Conservation (phyloP, 2,329 filamentous ascomycete species). For the Neofusicoccum ribis region DNA sequence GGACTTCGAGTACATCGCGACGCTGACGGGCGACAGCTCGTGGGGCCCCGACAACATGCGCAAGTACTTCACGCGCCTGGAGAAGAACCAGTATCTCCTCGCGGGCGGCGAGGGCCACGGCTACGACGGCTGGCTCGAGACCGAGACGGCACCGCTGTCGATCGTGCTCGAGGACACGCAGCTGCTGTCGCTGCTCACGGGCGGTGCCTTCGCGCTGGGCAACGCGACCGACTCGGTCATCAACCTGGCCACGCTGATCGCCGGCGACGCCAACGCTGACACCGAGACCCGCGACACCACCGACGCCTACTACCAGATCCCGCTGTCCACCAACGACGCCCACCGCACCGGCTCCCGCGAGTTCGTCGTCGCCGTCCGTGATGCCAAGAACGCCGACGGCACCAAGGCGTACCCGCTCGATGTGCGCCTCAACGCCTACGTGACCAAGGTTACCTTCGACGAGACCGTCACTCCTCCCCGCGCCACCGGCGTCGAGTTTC, state of each 20-base stretch:
- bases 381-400: constrained; percentile 52
- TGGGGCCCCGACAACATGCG: constrained; percentile 62
- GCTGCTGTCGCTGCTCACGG: constrained; percentile 53
- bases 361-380: constrained; percentile 54
- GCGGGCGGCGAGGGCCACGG: constrained; percentile 53
- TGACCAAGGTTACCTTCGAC: constrained; percentile 66
- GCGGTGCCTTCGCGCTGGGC: constrained; percentile 54
- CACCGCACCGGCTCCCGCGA: constrained; percentile 58
- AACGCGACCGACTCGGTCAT: constrained; percentile 36
- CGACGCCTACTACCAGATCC: constrained; percentile 59
- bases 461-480: constrained; percentile 60
- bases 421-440: constrained; percentile 61
- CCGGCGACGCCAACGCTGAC: constrained; percentile 54
- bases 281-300: constrained; percentile 46
- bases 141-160: constrained; percentile 41
- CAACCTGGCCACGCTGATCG: constrained; percentile 47
- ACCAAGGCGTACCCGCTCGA: constrained; percentile 58
- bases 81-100: constrained; percentile 55
- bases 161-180: constrained; percentile 55
- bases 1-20: constrained; percentile 61
- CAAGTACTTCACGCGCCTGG: constrained; percentile 55
- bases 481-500: constrained; percentile 46
- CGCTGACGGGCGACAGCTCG: constrained; percentile 59
- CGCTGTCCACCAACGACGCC: constrained; percentile 51
- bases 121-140: constrained; percentile 57